A percentile compares a stretch with the other conserved stretches of the same genome.
Conservation (phyloP, 495 filamentous ascomycete genomes). For the Neurospora sp. region DNA sequence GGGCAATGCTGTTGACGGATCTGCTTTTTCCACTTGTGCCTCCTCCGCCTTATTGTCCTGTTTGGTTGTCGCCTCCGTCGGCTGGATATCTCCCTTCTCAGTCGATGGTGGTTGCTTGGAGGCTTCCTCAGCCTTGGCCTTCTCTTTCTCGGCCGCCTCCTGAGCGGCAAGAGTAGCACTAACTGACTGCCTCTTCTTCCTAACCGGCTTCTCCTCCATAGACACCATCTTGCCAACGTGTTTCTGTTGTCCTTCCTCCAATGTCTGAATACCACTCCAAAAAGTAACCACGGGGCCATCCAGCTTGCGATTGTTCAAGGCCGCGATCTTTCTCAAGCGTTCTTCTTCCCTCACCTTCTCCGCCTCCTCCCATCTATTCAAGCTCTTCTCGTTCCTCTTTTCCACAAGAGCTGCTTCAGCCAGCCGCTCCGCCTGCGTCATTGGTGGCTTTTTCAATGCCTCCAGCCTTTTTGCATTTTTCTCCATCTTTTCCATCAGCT, state of each 20-base stretch:
- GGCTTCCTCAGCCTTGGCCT: constrained; percentile 10
- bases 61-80: neutral
- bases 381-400: constrained; percentile 74
- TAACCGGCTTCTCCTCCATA: constrained; percentile 40
- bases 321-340: constrained; percentile 67
- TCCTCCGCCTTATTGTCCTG: neutral
- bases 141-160: constrained; percentile 15
- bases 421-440: constrained; percentile 86
- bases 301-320: constrained; percentile 72
- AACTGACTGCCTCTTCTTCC: constrained; percentile 36
- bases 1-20: neutral
- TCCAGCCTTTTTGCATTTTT: constrained; percentile 72
- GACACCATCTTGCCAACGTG: constrained; percentile 61
- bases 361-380: constrained; percentile 88
- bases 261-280: constrained; percentile 81
- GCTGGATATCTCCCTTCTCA: constrained; percentile 5
- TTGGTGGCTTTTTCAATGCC: constrained; percentile 59
- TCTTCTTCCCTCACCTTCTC: constrained; percentile 82
- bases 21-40: neutral
- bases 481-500: constrained; percentile 77
- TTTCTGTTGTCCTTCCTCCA: constrained; percentile 64
- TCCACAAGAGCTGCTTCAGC: constrained; percentile 76
- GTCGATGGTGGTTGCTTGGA: constrained; percentile 8
- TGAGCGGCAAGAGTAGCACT: constrained; percentile 11
- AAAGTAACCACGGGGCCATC: constrained; percentile 85